phyloP scores from a whole-genome alignment of 495 filamentous ascomycete genomes.

The Hyaloscypha variabilis region DNA sequence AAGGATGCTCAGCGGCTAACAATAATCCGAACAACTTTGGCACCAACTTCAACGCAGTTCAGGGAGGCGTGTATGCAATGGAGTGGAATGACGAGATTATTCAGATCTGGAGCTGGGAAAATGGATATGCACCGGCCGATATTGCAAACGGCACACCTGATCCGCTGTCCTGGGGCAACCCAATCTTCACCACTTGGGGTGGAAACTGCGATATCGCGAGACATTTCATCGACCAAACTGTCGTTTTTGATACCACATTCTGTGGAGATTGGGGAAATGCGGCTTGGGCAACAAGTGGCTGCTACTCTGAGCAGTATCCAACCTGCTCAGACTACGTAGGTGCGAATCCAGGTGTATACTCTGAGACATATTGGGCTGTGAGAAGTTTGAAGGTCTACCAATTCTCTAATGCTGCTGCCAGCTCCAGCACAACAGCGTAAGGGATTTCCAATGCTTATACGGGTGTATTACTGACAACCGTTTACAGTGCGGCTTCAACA shows the following conservation, averaged over 20 bases:
- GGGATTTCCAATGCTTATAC: not conserved
- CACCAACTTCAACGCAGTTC: conserved; percentile 67
- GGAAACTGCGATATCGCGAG: conserved; percentile 61
- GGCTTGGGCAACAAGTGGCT: conserved; percentile 28
- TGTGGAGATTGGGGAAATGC: conserved; percentile 80
- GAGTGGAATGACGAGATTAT: conserved; percentile 71
- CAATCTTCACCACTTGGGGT: conserved; percentile 65
- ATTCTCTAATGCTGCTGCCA: conserved; percentile 1
- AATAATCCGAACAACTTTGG: conserved; percentile 59
- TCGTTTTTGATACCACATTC: conserved; percentile 82
- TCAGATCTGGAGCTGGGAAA: conserved; percentile 78
- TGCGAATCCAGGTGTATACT: conserved; percentile 56
- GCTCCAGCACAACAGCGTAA: conserved; percentile 4
- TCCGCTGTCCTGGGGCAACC: conserved; percentile 62
- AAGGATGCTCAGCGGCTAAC: conserved; percentile 53
- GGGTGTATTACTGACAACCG: not conserved
- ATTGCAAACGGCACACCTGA: conserved; percentile 61
- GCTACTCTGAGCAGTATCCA: conserved; percentile 39
- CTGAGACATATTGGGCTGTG: conserved; percentile 66
- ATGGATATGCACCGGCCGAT: conserved; percentile 52
- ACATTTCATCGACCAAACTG: conserved; percentile 70
- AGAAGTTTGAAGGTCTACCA: conserved; percentile 66
- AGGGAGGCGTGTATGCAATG: conserved; percentile 78
- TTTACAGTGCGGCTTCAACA: not conserved
- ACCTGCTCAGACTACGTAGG: conserved; percentile 62